Evolutionary conservation across 148 eudicot genomes (phyloP), one percentile per base, ranked within the genome.

Genomic region (Pharnaceum exiguum): DNA sequence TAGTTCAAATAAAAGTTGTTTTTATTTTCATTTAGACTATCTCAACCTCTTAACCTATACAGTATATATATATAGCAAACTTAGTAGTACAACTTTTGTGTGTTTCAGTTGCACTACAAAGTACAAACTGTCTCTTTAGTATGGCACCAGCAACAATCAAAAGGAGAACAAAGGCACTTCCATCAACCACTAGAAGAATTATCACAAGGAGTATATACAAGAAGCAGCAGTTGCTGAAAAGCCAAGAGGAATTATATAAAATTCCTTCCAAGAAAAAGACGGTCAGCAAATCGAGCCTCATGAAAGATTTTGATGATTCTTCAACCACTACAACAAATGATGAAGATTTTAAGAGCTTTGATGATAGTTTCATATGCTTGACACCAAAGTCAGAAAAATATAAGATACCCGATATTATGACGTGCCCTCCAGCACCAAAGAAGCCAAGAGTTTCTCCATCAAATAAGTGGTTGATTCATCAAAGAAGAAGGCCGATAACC

Each of bases 361-460:
- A 29, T 23, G 58, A 51, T 38, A 63, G 62, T 0, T n/a, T n/a
- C n/a, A n/a, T n/a, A n/a, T 82, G 79, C 57, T 52, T 69, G 3
- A 82, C 84, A 17, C 84, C 88, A 15, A 82, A 82, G 26, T 62
- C 79, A 5, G 68, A 76, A 13, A 82, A 72, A 27, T 55, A 60
- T 27, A 60, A 69, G 44, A 79, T 82, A 50, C 88, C 88, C 1
- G 76, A 71, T 61, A 76, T 82, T 13, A n/a, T 12, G 10, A 74
- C 79, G 0, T 82, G 88, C 30, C 88, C 84, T 4, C 79, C 88
- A 13, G 84, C 88, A 2, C 88, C 88, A 0, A 79, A 63, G 82
- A 82, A 82, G 73, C 57, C 64, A 13, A 60, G 63, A 57, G 13
- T 46, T 10, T 12, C 55, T 2, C 10, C 59, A 27, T 19, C 52